These are phyloP conservation scores for Gynostemma pentaphyllum DNA, from an alignment of 306 rosid species.

Conservation along the genomic window DNA sequence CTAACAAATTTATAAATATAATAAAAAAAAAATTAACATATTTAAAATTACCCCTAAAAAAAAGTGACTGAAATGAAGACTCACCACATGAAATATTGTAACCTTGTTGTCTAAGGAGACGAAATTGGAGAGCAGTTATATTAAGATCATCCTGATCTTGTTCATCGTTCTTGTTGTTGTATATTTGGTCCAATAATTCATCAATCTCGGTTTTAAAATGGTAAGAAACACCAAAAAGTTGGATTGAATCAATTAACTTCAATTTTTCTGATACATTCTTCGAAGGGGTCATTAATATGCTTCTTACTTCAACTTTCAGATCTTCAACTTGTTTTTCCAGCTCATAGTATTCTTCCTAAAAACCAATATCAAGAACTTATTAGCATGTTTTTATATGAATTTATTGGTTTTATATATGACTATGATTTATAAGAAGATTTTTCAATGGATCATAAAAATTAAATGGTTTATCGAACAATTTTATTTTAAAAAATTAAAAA, in stretches of 20 bases:
- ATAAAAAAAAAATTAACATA: no score
- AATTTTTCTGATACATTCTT: slow-evolving; percentile 4
- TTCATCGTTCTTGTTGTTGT: neutral
- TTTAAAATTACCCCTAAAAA: no score
- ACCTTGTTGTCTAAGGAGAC: slow-evolving; percentile 38
- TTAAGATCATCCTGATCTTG: slow-evolving; percentile 2
- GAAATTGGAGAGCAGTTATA: slow-evolving; percentile 25
- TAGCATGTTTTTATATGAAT: neutral
- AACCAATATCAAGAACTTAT: neutral
- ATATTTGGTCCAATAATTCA: slow-evolving; percentile 8
- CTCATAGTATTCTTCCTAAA: neutral
- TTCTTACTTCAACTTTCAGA: slow-evolving; percentile 25
- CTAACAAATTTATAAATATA: no score
- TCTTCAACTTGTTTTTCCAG: neutral
- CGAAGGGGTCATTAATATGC: neutral
- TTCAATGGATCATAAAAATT: no score
- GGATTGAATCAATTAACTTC: no score
- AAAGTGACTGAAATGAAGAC: no score
- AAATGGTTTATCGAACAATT: no score
- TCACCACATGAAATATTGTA: no score
- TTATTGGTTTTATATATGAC: no score
- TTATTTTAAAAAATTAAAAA: no score
- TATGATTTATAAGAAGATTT: no score
- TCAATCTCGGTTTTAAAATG: slow-evolving; percentile 30
- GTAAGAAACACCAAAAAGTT: slow-evolving; percentile 14